A percentile compares a stretch with the other conserved stretches of the same genome.
Evolutionary conservation across 2,329 filamentous ascomycete genomes (phyloP).

Genomic region (Westerdykella aurantiaca): DNA sequence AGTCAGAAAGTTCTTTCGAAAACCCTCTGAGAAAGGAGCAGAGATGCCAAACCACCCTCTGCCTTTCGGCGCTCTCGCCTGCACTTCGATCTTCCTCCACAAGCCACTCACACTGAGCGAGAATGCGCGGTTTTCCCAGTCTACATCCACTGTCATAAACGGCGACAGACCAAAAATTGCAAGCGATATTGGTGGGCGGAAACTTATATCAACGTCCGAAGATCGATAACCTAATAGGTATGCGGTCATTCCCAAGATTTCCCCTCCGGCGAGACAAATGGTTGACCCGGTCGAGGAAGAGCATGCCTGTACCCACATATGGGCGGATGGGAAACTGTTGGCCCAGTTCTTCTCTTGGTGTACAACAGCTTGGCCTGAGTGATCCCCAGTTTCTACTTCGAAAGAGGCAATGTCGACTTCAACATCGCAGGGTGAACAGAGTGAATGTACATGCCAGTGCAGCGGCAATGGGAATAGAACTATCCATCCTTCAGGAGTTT

Average conservation of each 20-base stretch:
- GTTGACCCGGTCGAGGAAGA: slow-evolving; percentile 7
- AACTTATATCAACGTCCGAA: slow-evolving; percentile 34
- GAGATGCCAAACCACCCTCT: slow-evolving; percentile 42
- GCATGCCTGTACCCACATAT: slow-evolving; percentile 34
- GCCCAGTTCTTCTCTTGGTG: slow-evolving; percentile 52
- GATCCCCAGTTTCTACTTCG: slow-evolving; percentile 14
- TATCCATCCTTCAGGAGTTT: slow-evolving; percentile 44
- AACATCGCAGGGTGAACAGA: slow-evolving; percentile 39
- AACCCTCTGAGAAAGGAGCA: slow-evolving; percentile 44
- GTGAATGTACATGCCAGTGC: slow-evolving; percentile 49
- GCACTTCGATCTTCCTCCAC: slow-evolving; percentile 38
- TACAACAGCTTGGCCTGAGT: slow-evolving; percentile 35
- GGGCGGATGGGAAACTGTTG: slow-evolving; percentile 41
- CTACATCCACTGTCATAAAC: slow-evolving; percentile 38
- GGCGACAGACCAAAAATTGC: slow-evolving; percentile 34
- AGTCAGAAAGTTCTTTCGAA: slow-evolving; percentile 40
- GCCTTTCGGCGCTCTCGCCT: slow-evolving; percentile 38
- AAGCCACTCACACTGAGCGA: slow-evolving; percentile 36
- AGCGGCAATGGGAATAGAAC: slow-evolving; percentile 44
- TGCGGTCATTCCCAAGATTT: slow-evolving; percentile 35
- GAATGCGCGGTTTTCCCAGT: slow-evolving; percentile 40
- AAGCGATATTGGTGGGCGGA: slow-evolving; percentile 43
- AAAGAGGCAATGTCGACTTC: slow-evolving; percentile 34
- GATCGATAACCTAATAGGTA: slow-evolving; percentile 45
- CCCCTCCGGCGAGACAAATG: slow-evolving; percentile 31